Percentiles rank a stretch among this genome's conserved stretches.
Conservation (phyloP, 768 basidiomycete genomes). For the Gelatoporia subvermispora region DNA sequence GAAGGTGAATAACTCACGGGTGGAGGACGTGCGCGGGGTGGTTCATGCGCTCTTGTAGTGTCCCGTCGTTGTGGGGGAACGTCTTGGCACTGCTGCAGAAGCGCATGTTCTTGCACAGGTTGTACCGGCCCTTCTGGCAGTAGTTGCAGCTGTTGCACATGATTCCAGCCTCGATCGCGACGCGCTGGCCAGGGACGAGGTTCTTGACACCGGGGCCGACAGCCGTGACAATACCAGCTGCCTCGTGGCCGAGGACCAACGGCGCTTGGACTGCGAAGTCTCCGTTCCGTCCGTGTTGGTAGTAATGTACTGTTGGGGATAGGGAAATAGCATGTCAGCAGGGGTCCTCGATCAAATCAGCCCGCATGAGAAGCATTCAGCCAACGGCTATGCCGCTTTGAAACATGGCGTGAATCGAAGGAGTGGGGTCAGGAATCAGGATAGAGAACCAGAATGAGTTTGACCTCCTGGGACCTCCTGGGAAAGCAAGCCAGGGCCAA, state of each 20-base stretch:
- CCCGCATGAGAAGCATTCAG: too few relatives aligned
- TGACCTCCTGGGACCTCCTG: too few relatives aligned
- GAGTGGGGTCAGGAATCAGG: too few relatives aligned
- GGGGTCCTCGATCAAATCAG: conserved; percentile 10
- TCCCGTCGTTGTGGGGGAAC: conserved; percentile 91
- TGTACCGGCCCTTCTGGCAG: conserved; percentile 79
- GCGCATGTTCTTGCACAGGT: conserved; percentile 86
- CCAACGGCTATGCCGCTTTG: too few relatives aligned
- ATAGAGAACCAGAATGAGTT: too few relatives aligned
- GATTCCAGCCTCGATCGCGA: conserved; percentile 92
- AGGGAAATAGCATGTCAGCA: conserved; percentile 2
- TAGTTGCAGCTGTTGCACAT: conserved; percentile 73
- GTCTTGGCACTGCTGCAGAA: conserved; percentile 90
- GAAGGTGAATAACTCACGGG: conserved; percentile 57
- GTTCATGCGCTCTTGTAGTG: conserved; percentile 82
- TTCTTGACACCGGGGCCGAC: conserved; percentile 66
- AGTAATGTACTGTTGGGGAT: conserved; percentile 75
- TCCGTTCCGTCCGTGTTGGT: conserved; percentile 83
- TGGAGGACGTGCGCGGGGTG: conserved; percentile 85
- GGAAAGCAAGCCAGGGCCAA: too few relatives aligned
- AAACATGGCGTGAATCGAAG: too few relatives aligned
- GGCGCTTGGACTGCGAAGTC: conserved; percentile 85
- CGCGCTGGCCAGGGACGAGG: conserved; percentile 74
- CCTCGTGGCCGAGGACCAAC: conserved; percentile 90
- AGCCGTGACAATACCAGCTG: conserved; percentile 83